Base-by-base conservation (phyloP, 768 basidiomycete species). In the Cystofilobasidium capitatum region DNA sequence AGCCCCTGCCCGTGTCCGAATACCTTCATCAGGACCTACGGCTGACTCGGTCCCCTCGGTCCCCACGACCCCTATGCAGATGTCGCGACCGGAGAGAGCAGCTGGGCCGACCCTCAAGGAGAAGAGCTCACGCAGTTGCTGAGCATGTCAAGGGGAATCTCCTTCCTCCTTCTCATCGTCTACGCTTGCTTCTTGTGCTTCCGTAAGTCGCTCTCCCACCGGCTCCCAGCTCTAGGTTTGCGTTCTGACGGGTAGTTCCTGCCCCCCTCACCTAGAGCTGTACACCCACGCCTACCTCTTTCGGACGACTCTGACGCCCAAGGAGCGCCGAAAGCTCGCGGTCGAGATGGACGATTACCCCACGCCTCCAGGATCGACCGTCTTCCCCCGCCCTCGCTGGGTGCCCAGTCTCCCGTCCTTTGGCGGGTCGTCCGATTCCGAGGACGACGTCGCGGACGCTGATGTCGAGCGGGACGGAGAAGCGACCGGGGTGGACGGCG, bases 281-380 rank as follows among this genome's bases (percentile, higher is more conserved):
- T 67, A 67, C 54, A 67, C 65, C 1, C 65, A 67, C 49, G 58
- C 65, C 20, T 67, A 67, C 36, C 57, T 67, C 22, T 67, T 67
- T 47, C n/a, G n/a, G n/a, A 60, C 49, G 45, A 67, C 65, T 0
- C 58, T 67, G 16, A 67, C 65, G 1, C 65, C 65, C 7, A 61
- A 44, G 35, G 47, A 67, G 33, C 58, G 65, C 13, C 42, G 65
- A 20, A 22, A 33, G 35, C 45, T 61, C 35, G 65, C 60, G 35
- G 45, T 35, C 17, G 33, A 47, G 12, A 36, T 29, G 14, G 39
- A n/a, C 26, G 49, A 60, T 24, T 16, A 22, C 33, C 58, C 57
- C 35, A 42, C 59, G 7, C 65, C 65, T 49, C 65, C 65, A 1
- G 65, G 65, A 13, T 61, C 65, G 12, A 45, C 40, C 47, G 65